A percentile compares a stretch with the other conserved stretches of the same genome.
Evolutionary conservation across 2,329 filamentous ascomycete species (phyloP).

Genomic region (Cordyceps javanica): DNA sequence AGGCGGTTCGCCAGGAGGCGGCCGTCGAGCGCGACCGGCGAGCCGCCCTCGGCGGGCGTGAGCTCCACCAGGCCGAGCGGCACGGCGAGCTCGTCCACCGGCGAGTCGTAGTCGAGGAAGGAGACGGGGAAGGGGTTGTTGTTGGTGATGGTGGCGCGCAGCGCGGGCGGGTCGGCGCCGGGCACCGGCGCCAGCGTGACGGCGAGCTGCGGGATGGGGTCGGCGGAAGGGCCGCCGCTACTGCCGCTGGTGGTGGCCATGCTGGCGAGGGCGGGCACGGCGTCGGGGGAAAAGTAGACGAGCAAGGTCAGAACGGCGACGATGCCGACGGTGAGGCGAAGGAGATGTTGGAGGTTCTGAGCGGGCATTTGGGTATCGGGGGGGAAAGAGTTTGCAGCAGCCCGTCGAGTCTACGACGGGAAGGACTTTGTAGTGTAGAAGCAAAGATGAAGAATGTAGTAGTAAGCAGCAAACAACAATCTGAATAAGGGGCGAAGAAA

Average conservation of each 20-base stretch:
- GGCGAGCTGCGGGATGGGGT: slow-evolving; percentile 21
- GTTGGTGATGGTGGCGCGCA: slow-evolving; percentile 32
- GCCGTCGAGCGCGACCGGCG: slow-evolving; percentile 23
- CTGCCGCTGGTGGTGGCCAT: background rate
- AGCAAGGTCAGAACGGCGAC: background rate
- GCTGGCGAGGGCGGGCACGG: background rate
- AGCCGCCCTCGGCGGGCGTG: slow-evolving; percentile 22
- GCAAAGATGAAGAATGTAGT: background rate
- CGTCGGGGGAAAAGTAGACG: background rate
- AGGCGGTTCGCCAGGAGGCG: slow-evolving; percentile 25
- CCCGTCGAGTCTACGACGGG: too few relatives aligned
- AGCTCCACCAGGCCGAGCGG: slow-evolving; percentile 30
- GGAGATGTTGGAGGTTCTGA: background rate
- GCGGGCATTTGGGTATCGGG: background rate
- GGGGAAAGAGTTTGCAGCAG: background rate
- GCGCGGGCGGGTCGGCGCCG: slow-evolving; percentile 25
- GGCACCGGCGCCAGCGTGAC: slow-evolving; percentile 27
- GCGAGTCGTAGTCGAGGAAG: slow-evolving; percentile 32
- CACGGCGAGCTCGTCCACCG: slow-evolving; percentile 30
- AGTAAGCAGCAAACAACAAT: background rate
- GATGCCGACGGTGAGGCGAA: background rate
- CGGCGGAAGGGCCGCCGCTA: too few relatives aligned
- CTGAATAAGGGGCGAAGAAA: background rate
- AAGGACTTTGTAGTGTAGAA: background rate
- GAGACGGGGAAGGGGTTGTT: slow-evolving; percentile 28